Base-by-base conservation (phyloP, 164 flowering plant genomes). In the Macadamia tetraphylla region DNA sequence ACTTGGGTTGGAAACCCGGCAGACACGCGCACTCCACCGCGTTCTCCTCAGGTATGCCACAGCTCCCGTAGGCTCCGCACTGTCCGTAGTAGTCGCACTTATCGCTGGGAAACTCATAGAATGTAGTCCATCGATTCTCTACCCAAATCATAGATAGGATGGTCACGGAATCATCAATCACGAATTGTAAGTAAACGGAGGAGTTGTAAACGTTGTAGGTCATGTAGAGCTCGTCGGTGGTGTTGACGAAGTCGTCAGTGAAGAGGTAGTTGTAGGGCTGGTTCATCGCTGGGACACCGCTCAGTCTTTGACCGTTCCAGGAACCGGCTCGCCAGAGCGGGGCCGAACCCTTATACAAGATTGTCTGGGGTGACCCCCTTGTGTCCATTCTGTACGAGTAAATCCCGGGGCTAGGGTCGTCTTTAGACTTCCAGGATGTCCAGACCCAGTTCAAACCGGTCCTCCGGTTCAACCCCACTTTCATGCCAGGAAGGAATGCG, bases 241-340 rank as follows among this genome's bases (percentile, higher is more conserved):
- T 64, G 18, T 76, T 60, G 2, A 76, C 74, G 7, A 52, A 78
- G 13, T 12, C 53, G 29, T 40, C 2, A 12, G 62, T 14, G 18
- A 53, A 66, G 66, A 69, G 71, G 40, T 17, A 23, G 23, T 23
- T 23, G 23, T 23, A 65, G 2, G 3, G n/a, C 2, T 3, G 29
- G 0, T 67, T 66, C 78, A 76, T 74, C 53, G 69, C 66, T 51
- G 81, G 82, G 11, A 77, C 66, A 5, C 80, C 83, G 70, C 53
- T 67, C 78, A 42, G 74, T 78, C 66, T 32, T 10, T 40, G 12
- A 15, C 74, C 76, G 58, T 77, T 56, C 80, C 80, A 70, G 1
- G n/a, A 0, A 46, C 51, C 51, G 13, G 51, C 13, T 8, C 51
- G 9, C 7, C 9, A 46, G 51, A 8, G 13, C 7, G 51, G 51